Conservation (phyloP, 257 asterid species). For the Ehretia macrophylla region DNA sequence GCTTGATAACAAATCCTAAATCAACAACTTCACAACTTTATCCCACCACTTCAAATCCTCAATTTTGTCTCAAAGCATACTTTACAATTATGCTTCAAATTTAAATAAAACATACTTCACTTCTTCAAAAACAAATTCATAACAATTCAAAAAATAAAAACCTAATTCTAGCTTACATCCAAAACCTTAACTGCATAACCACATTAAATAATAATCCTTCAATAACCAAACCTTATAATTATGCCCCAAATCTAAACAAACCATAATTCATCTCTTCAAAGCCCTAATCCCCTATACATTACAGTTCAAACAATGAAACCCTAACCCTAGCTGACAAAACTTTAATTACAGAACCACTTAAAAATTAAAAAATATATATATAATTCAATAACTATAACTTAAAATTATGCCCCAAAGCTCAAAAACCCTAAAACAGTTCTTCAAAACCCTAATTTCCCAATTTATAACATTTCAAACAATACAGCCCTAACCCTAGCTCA, state of each 20-base stretch:
- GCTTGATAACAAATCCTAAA: too few relatives aligned
- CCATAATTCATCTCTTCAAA: neutral
- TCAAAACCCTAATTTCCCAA: neutral
- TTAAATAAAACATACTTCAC: neutral
- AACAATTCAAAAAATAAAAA: too few relatives aligned
- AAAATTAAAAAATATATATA: neutral
- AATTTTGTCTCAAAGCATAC: too few relatives aligned
- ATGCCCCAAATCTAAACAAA: neutral
- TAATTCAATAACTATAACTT: too few relatives aligned
- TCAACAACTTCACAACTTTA: too few relatives aligned
- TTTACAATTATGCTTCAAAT: neutral
- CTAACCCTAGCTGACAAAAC: constrained; percentile 1
- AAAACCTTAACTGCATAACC: too few relatives aligned
- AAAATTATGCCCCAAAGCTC: neutral
- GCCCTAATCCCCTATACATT: neutral
- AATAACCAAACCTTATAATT: too few relatives aligned
- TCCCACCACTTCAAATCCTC: too few relatives aligned
- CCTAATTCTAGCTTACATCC: too few relatives aligned
- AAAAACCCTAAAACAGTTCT: too few relatives aligned
- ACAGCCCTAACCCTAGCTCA: neutral
- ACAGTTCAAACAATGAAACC: neutral
- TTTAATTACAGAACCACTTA: neutral
- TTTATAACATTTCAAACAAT: neutral
- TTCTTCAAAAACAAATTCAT: too few relatives aligned
- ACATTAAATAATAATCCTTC: too few relatives aligned